phyloP scores from a whole-genome alignment of 2,329 filamentous ascomycete genomes.

The Chaetomiaceae sp. region DNA sequence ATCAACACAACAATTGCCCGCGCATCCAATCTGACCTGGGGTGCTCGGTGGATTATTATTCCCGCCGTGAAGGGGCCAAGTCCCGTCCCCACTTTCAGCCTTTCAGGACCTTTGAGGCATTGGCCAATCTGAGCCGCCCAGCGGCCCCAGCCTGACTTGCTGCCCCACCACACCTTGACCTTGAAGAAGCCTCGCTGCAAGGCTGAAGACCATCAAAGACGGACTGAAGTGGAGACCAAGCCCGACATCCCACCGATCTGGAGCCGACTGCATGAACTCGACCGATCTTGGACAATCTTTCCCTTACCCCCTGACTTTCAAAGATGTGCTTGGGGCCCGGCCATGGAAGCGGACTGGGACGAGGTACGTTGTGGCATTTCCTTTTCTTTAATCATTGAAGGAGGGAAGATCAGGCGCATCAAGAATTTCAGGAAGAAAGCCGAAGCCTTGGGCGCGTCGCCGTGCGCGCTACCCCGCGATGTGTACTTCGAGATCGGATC shows the following conservation, averaged over 20 bases:
- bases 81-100: too few relatives aligned
- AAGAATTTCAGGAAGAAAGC: too few relatives aligned
- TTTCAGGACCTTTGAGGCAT: too few relatives aligned
- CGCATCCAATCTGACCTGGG: too few relatives aligned
- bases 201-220: background rate
- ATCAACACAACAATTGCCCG: too few relatives aligned
- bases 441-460: background rate
- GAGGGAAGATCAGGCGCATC: background rate
- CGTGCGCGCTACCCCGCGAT: background rate
- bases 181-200: too few relatives aligned
- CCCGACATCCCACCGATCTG: slow-evolving; percentile 6
- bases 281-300: slow-evolving; percentile 1
- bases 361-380: slow-evolving; percentile 48
- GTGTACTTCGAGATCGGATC: background rate
- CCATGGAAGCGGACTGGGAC: slow-evolving; percentile 65
- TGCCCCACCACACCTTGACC: background rate
- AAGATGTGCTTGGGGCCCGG: slow-evolving; percentile 22
- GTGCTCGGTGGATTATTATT: background rate
- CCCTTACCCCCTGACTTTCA: background rate
- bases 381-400: background rate
- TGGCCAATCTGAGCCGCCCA: too few relatives aligned
- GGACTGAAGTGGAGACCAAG: background rate
- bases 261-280: background rate
- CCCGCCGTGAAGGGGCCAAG: too few relatives aligned
- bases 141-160: too few relatives aligned